Evolutionary conservation across 306 rosid genomes (phyloP), one percentile per base, ranked within the genome.

Genomic region (Begonia masoniana): DNA sequence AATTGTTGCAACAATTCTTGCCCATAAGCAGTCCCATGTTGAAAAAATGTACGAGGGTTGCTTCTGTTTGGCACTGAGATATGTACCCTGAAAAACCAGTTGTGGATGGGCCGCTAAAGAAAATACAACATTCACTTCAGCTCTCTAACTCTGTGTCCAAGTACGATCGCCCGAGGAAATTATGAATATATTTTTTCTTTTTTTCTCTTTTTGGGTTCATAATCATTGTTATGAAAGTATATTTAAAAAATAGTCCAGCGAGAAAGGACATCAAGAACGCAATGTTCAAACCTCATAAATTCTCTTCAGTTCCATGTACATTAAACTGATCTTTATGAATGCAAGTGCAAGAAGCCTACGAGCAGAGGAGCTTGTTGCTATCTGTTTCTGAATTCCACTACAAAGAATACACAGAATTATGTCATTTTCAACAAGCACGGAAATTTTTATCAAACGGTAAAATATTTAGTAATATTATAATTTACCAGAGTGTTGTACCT

Each of bases 351-450:
- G 67, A 75, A 82, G 82, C 82, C 83, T 85, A 60, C 91, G 85
- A 35, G 65, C 59, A 53, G 31, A 46, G 24, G 91, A 74, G 76
- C 95, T 76, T 14, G 79, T 54, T 47, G 85, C 76, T 60, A 91
- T 78, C 74, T 91, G 97, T 72, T 83, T 91, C 63, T 76, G 85
- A 58, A 91, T 91, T 59, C 95, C 94, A 65, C 95, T 85, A 68
- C 65, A 73, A 35, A 69, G 19, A 52, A 43, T 51, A 70, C 24
- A 46, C 23, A 23, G 60, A 35, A 59, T 62, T 58, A 15, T 31
- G 39, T 7, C 39, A 31, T 31, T 31, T 31, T 31, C 39, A 31
- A 31, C 39, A 31, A 31, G 39, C 39, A 5, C 49, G 13, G 49
- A 45, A 10, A 10, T 45, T 11, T n/a, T 45, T 45, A 45, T 11